phyloP scores from a whole-genome alignment of 2,329 filamentous ascomycete species.

The Aspergillus tanneri region DNA sequence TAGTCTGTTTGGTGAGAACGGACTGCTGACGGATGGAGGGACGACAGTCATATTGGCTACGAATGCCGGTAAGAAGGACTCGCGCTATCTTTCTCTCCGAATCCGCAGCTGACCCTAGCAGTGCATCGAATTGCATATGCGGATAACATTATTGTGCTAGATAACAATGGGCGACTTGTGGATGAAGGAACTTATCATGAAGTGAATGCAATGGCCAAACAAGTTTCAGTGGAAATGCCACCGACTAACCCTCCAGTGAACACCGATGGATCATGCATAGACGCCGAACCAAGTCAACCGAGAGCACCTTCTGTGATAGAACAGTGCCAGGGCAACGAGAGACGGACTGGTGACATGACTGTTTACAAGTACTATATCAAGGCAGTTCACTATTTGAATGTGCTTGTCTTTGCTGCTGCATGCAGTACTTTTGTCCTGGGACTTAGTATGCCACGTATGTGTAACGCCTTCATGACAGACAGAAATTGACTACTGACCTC shows the following conservation, averaged over 20 bases:
- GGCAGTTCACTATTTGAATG: neutral
- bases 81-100: neutral
- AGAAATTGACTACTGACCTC: neutral
- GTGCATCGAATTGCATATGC: slow-evolving; percentile 28
- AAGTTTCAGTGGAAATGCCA: slow-evolving; percentile 9
- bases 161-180: slow-evolving; percentile 16
- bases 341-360: slow-evolving; percentile 5
- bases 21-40: slow-evolving; percentile 24
- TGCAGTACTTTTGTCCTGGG: neutral
- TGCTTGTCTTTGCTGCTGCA: neutral
- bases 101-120: neutral
- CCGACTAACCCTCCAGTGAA: too few species aligned
- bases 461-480: neutral
- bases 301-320: neutral
- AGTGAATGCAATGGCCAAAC: slow-evolving; percentile 5
- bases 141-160: slow-evolving; percentile 51
- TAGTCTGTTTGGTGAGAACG: slow-evolving; percentile 29
- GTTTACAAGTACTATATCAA: slow-evolving; percentile 10
- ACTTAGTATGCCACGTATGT: slow-evolving; percentile 6
- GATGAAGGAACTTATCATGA: too few species aligned
- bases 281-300: neutral
- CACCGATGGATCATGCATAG: neutral
- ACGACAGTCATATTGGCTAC: slow-evolving; percentile 15
- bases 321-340: neutral
- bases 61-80: slow-evolving; percentile 3